Evolutionary conservation across 176 grass and related monocot species (phyloP).

Genomic region (Paspalum vaginatum): DNA sequence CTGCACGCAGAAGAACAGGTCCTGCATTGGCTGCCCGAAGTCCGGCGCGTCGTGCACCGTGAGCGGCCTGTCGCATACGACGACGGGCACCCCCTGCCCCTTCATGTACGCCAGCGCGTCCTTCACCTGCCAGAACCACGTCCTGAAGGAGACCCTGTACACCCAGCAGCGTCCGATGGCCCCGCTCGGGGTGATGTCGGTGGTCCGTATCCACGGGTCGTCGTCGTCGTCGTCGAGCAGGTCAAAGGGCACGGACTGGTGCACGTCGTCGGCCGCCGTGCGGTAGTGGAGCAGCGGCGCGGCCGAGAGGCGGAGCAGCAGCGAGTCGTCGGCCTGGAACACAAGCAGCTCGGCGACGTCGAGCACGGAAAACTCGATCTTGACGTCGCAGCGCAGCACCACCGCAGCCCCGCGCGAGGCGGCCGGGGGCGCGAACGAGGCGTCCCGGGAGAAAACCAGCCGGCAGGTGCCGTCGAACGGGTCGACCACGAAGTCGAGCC

Average conservation of each 20-base stretch:
- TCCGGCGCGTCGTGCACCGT: conserved; percentile 45
- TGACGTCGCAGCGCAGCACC: conserved; percentile 69
- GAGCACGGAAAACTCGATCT: conserved; percentile 61
- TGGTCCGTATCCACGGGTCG: conserved; percentile 85
- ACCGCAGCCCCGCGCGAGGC: conserved; percentile 1
- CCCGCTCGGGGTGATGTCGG: conserved; percentile 61
- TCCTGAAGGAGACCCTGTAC: conserved; percentile 57
- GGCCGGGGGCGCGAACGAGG: conserved; percentile 53
- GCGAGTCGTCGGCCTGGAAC: conserved; percentile 34
- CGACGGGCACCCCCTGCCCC: conserved; percentile 40
- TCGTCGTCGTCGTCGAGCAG: conserved; percentile 62
- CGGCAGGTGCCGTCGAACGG: conserved; percentile 62
- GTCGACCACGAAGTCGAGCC: conserved; percentile 68
- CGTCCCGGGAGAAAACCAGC: conserved; percentile 62
- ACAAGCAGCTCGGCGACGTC: conserved; percentile 54
- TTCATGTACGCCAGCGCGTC: conserved; percentile 50
- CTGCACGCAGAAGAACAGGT: conserved; percentile 65
- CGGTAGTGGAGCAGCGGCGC: conserved; percentile 59
- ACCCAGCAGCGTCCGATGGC: conserved; percentile 61
- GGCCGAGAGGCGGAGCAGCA: conserved; percentile 54
- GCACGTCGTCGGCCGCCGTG: conserved; percentile 73
- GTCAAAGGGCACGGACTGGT: conserved; percentile 57
- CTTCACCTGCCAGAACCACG: conserved; percentile 59
- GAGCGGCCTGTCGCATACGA: conserved; percentile 20
- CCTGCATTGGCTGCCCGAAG: conserved; percentile 41